Conservation (phyloP, 352 stramenopile species). For the Pythium diclinum region DNA sequence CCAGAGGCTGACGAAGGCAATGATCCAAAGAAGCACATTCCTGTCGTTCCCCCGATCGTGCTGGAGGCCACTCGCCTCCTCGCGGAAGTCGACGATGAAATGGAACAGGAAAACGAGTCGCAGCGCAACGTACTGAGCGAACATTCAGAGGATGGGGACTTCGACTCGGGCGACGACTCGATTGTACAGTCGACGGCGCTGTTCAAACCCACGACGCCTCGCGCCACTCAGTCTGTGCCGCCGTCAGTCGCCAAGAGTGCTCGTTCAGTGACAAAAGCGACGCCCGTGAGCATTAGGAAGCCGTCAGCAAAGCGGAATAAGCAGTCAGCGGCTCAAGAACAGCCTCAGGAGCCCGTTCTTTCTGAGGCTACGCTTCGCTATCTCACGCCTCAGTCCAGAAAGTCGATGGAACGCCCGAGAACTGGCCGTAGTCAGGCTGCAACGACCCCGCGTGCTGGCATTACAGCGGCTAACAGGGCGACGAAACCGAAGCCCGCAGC, state of each 20-base stretch:
- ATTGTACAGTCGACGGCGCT: neutral
- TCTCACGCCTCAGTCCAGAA: constrained; percentile 1
- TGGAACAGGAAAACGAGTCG: neutral
- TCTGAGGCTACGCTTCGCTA: constrained; percentile 21
- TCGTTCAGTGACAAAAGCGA: neutral
- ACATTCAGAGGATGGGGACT: neutral
- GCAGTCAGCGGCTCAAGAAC: neutral
- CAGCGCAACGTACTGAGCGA: neutral
- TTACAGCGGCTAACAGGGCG: constrained; percentile 6
- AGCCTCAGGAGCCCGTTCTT: neutral
- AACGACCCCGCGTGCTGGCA: neutral
- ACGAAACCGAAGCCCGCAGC: neutral
- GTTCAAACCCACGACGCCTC: neutral
- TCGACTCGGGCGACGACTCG: neutral
- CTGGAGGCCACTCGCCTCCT: neutral
- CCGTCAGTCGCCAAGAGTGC: neutral
- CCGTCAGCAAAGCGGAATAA: neutral
- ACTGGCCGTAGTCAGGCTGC: neutral
- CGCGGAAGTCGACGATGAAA: neutral
- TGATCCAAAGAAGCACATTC: neutral
- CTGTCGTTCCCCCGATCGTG: neutral
- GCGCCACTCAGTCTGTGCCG: neutral
- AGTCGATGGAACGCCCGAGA: neutral
- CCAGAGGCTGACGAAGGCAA: neutral
- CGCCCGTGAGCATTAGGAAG: neutral